phyloP scores from a whole-genome alignment of 371 early-diverging fungal species.

The Amoeboaphelidium protococcarum region DNA sequence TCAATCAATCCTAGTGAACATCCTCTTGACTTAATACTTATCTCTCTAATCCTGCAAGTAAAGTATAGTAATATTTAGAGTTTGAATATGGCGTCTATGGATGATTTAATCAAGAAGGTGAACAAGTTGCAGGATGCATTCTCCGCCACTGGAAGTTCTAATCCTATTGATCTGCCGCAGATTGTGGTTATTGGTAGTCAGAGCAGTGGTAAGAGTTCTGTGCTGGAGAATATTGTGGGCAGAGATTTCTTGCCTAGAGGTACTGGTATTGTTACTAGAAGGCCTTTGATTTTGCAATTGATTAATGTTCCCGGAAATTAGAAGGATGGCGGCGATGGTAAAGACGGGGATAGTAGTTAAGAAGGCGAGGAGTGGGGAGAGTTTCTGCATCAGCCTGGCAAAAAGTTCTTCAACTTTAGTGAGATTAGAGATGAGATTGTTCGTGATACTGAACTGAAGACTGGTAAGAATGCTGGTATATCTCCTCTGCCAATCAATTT shows the following conservation, averaged over 20 bases:
- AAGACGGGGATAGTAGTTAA: slow-evolving; percentile 15
- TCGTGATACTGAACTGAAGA: slow-evolving; percentile 53
- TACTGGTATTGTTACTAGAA: slow-evolving; percentile 77
- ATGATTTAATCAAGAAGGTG: not conserved
- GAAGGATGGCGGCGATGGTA: slow-evolving; percentile 9
- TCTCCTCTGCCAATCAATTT: slow-evolving; percentile 86
- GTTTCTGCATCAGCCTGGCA: slow-evolving; percentile 76
- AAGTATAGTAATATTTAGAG: no score
- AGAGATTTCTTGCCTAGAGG: slow-evolving; percentile 83
- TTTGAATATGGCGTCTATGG: no score
- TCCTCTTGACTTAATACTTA: no score
- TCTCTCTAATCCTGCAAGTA: no score
- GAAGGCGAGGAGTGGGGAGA: slow-evolving; percentile 84
- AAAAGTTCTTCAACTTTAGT: slow-evolving; percentile 70
- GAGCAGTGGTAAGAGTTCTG: slow-evolving; percentile 93
- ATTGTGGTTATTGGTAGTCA: slow-evolving; percentile 30
- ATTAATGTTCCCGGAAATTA: slow-evolving; percentile 37
- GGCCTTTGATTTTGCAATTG: slow-evolving; percentile 84
- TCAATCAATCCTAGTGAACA: no score
- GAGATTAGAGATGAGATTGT: slow-evolving; percentile 82
- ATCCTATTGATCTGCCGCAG: slow-evolving; percentile 95
- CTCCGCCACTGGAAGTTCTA: slow-evolving; percentile 76
- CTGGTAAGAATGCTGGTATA: slow-evolving; percentile 70
- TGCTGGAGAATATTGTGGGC: slow-evolving; percentile 96
- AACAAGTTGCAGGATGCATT: slow-evolving; percentile 22